Percentiles rank a stretch among this genome's conserved stretches.
These are phyloP conservation scores for Melanomma pulvis-pyrius DNA, from an alignment of 495 filamentous ascomycete genomes.

Conservation along the genomic window DNA sequence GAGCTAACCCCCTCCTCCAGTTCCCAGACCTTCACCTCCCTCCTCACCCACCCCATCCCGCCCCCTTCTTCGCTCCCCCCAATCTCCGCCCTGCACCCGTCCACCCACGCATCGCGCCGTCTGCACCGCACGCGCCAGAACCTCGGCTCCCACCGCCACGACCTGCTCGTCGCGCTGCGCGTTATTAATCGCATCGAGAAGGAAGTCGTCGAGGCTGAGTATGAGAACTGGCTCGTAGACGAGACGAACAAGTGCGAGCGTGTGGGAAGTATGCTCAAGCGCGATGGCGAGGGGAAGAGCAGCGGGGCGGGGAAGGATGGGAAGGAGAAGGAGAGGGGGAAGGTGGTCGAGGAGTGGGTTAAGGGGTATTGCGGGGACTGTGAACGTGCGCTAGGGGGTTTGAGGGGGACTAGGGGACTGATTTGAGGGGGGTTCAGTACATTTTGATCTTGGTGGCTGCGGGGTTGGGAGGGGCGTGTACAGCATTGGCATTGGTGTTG, in stretches of 20 bases:
- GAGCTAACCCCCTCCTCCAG: slow-evolving; percentile 18
- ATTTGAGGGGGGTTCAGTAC: too few relatives aligned
- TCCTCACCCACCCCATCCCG: slow-evolving; percentile 5
- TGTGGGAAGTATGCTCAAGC: slow-evolving; percentile 56
- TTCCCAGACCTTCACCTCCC: slow-evolving; percentile 35
- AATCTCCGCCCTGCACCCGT: slow-evolving; percentile 8
- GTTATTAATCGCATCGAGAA: slow-evolving; percentile 86
- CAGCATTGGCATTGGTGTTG: not conserved
- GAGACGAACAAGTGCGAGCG: slow-evolving; percentile 71
- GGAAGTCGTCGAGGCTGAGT: slow-evolving; percentile 82
- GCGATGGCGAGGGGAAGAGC: not conserved
- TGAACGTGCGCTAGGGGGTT: slow-evolving; percentile 22
- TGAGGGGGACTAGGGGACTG: not conserved
- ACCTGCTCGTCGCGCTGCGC: slow-evolving; percentile 86
- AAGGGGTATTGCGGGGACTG: slow-evolving; percentile 36
- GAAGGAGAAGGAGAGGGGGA: slow-evolving; percentile 9
- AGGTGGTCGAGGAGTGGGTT: slow-evolving; percentile 29
- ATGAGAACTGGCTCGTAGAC: slow-evolving; percentile 82
- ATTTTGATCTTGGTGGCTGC: too few relatives aligned
- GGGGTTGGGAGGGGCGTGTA: too few relatives aligned
- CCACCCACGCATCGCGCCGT: slow-evolving; percentile 47
- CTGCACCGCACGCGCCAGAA: slow-evolving; percentile 77
- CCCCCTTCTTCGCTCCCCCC: not conserved
- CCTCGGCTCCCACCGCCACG: slow-evolving; percentile 84
- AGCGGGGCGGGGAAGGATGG: slow-evolving; percentile 1